Conservation (phyloP, 2,329 filamentous ascomycete species). For the Phoma sp. region DNA sequence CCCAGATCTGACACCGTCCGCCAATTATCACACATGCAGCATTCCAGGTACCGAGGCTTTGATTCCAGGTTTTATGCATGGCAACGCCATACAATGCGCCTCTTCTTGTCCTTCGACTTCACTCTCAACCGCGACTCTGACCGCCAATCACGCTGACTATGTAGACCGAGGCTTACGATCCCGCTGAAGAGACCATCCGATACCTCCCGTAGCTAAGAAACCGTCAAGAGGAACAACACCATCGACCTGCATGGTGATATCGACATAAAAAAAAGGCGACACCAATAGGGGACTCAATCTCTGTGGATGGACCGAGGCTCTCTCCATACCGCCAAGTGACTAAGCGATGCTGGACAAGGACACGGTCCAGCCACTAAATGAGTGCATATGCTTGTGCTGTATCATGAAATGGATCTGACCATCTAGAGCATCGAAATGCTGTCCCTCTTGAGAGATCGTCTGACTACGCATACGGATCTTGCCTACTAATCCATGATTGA, state of each 20-base stretch:
- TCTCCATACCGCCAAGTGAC: neutral
- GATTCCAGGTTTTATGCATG: constrained; percentile 1
- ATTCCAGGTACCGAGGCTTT: constrained; percentile 8
- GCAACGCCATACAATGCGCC: constrained; percentile 7
- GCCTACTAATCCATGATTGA: too few relatives aligned
- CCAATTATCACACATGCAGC: neutral
- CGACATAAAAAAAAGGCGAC: neutral
- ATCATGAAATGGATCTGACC: too few relatives aligned
- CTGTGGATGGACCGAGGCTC: constrained; percentile 5
- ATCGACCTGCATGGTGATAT: neutral
- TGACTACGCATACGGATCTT: too few relatives aligned
- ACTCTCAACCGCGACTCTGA: neutral
- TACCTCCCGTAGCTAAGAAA: constrained; percentile 3
- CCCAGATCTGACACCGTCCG: constrained; percentile 1
- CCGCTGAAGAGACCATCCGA: constrained; percentile 1
- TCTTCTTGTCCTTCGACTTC: neutral
- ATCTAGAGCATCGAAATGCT: too few relatives aligned
- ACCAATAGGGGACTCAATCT: neutral
- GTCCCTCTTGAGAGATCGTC: too few relatives aligned
- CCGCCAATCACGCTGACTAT: constrained; percentile 9
- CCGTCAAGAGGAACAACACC: neutral
- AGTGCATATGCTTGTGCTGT: too few relatives aligned
- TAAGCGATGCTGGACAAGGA: constrained; percentile 8
- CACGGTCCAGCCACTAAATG: neutral
- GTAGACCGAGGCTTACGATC: constrained; percentile 13